phyloP scores from a whole-genome alignment of 2,329 filamentous ascomycete species.

The Cytospora chrysosperma region DNA sequence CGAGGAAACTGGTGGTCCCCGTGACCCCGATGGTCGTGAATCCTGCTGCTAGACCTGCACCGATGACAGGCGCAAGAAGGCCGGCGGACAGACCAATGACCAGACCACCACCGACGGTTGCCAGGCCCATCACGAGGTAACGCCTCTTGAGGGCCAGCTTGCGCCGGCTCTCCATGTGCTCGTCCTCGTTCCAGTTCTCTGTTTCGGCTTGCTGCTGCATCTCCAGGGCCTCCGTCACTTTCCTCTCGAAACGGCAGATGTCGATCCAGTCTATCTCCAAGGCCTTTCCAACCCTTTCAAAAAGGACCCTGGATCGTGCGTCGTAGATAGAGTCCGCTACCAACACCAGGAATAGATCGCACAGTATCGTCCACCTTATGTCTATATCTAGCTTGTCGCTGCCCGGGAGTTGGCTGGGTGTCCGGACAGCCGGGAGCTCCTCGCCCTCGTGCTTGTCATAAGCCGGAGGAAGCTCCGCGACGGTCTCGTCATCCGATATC shows the following conservation, averaged over 20 bases:
- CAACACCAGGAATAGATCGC: constrained; percentile 91
- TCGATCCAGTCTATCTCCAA: constrained; percentile 87
- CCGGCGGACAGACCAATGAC: constrained; percentile 95
- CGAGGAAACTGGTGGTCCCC: constrained; percentile 85
- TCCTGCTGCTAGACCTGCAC: constrained; percentile 87
- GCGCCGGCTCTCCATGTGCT: constrained; percentile 83
- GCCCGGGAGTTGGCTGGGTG: constrained; percentile 76
- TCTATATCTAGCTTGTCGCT: constrained; percentile 91
- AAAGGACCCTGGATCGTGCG: constrained; percentile 75
- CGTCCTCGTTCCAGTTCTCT: constrained; percentile 97
- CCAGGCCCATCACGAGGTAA: constrained; percentile 93
- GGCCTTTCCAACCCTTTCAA: constrained; percentile 79
- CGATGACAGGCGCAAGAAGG: constrained; percentile 87
- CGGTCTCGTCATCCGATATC: constrained; percentile 42
- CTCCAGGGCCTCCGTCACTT: constrained; percentile 92
- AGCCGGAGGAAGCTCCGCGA: constrained; percentile 54
- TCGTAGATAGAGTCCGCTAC: constrained; percentile 96
- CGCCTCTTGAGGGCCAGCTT: constrained; percentile 79
- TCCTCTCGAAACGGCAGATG: constrained; percentile 94
- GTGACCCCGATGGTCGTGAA: constrained; percentile 93
- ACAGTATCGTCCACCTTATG: constrained; percentile 93
- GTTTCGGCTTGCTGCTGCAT: constrained; percentile 95
- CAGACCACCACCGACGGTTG: constrained; percentile 89
- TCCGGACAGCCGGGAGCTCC: constrained; percentile 75
- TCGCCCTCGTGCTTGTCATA: constrained; percentile 65